Evolutionary conservation across 2,329 filamentous ascomycete species (phyloP), one percentile per base, ranked within the genome.

Genomic region (Parascedosporium putredinis): DNA sequence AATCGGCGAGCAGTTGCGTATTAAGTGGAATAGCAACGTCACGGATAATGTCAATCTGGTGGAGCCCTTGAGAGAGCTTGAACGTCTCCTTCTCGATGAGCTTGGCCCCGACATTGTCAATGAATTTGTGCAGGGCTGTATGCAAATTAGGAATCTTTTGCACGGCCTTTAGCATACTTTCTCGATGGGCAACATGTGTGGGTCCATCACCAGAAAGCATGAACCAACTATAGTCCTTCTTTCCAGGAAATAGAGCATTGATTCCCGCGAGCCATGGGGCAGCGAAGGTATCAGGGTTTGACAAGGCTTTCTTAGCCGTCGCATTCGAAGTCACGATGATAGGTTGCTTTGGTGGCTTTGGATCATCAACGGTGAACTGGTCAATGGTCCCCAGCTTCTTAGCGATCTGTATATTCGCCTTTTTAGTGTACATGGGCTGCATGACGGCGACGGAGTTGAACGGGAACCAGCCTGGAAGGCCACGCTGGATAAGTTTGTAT

Each of bases 1-100:
- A 64, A 38, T 79, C 73, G 0, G 76, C 71, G 1, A 79, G 67
- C 57, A 77, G 72, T 40, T 72, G 65, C 2, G 78, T 71, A 4
- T 78, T 79, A 1, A 75, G 66, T 9, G 81, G 74, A 52, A 82
- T 80, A 14, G 75, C 76, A 12, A 83, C 72, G 45, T 81, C 76
- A 10, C 68, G 66, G 49, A 71, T 62, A 18, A 71, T 54, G 45
- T 71, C 68, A 24, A 71, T 58, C 54, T 71, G 67, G 51, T 63
- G 58, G 1, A 70, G 61, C 0, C 63, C 66, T 31, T 64, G 55
- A 47, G 58, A 57, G 16, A 71, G 51, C 23, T 52, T 57, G 50
- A 71, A 70, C 0, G 60, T 57, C 55, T 68, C 65, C 53, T 66
- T 64, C 20, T 65, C 53, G 14, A 71, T 62, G 67, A 75, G 55